Conservation (phyloP, 2,329 filamentous ascomycete species). For the Septoria petroselini region DNA sequence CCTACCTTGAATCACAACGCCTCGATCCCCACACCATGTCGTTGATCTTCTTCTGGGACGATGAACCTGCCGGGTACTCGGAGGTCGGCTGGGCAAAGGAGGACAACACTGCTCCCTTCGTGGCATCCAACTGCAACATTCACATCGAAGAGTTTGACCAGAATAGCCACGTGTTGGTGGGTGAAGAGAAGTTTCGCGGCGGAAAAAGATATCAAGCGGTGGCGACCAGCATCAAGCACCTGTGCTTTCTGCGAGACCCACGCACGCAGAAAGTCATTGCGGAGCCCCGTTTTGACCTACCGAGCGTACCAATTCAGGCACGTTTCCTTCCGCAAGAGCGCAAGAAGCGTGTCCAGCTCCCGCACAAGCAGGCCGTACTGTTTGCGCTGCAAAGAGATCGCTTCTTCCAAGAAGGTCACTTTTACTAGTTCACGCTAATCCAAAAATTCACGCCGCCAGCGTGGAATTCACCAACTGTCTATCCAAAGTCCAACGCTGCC, state of each 20-base stretch:
- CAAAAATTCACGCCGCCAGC: too few relatives aligned
- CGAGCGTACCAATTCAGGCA: not conserved
- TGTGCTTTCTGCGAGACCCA: constrained; percentile 10
- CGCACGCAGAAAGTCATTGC: not conserved
- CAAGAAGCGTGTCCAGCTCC: not conserved
- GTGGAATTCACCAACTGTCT: too few relatives aligned
- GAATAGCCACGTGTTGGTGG: constrained; percentile 10
- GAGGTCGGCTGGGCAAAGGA: constrained; percentile 1
- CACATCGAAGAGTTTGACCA: constrained; percentile 14
- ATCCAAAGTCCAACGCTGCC: too few relatives aligned
- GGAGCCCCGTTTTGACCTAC: not conserved
- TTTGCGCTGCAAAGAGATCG: not conserved
- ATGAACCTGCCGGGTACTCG: constrained; percentile 9
- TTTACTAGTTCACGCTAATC: not conserved
- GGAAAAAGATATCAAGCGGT: constrained; percentile 13
- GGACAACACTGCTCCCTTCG: not conserved
- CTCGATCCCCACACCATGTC: constrained; percentile 11
- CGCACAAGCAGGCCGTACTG: not conserved
- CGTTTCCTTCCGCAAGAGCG: not conserved
- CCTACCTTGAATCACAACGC: constrained; percentile 9
- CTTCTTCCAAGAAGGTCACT: not conserved
- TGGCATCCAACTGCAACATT: constrained; percentile 4
- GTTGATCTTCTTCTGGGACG: constrained; percentile 13
- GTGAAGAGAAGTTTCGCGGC: constrained; percentile 13
- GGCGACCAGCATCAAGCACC: constrained; percentile 11